Percentiles rank a stretch among this genome's conserved stretches.
Conservation (phyloP, 1,284 basidiomycete species). For the Macrocystidia cucumis region DNA sequence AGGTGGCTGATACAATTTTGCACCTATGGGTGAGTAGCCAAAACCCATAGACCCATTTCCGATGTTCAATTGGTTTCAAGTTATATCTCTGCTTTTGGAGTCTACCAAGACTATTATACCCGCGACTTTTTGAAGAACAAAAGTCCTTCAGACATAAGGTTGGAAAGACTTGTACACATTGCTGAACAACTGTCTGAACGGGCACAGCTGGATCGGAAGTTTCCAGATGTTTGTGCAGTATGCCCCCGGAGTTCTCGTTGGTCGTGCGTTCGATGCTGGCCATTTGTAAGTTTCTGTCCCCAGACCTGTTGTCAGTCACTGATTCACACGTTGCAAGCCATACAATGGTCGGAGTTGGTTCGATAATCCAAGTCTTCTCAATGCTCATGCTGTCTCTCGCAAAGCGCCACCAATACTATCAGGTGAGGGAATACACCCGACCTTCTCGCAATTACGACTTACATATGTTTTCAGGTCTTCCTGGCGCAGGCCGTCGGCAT, state of each 20-base stretch:
- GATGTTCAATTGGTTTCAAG: conserved; percentile 12
- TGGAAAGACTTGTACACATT: conserved; percentile 3
- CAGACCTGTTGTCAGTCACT: conserved; percentile 5
- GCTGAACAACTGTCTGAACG: neutral
- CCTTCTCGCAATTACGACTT: neutral
- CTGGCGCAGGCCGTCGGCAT: conserved; percentile 44
- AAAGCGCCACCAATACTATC: conserved; percentile 25
- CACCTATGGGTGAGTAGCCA: conserved; percentile 26
- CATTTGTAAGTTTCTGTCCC: conserved; percentile 27
- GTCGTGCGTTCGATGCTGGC: conserved; percentile 33
- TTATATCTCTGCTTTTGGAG: conserved; percentile 31
- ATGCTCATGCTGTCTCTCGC: conserved; percentile 36
- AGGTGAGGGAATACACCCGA: conserved; percentile 20
- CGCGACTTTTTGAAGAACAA: conserved; percentile 31
- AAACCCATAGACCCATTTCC: neutral
- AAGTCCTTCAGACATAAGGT: conserved; percentile 41
- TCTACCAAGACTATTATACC: conserved; percentile 41
- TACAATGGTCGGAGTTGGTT: conserved; percentile 27
- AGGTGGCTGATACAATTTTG: conserved; percentile 35
- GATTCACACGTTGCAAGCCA: conserved; percentile 18
- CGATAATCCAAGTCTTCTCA: conserved; percentile 26
- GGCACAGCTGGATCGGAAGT: conserved; percentile 35
- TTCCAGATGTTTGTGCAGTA: conserved; percentile 36
- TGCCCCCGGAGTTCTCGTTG: conserved; percentile 29
- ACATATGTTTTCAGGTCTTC: conserved; percentile 29